Percentiles rank a stretch among this genome's conserved stretches.
Conservation (phyloP, 164 flowering plant species). For the Berberis vulgaris region DNA sequence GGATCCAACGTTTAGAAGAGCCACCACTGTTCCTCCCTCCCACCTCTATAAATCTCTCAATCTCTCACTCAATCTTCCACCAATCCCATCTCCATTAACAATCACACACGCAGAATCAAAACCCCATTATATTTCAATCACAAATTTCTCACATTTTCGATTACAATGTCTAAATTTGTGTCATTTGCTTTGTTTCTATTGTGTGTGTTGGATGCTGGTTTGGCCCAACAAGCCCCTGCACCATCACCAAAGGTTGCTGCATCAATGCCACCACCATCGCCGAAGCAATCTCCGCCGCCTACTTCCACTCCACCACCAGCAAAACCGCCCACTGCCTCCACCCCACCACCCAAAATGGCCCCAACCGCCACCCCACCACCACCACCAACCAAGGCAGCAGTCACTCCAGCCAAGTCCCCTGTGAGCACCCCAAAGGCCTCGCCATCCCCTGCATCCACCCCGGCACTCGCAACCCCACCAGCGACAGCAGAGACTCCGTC, state of each 20-base stretch:
- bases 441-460: not conserved
- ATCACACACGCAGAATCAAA: no score
- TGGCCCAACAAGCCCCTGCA: not conserved
- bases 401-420: not conserved
- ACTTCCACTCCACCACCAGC: not conserved
- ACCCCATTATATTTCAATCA: no score
- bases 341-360: not conserved
- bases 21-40: no score
- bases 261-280: not conserved
- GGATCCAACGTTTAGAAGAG: no score
- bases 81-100: no score
- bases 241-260: not conserved
- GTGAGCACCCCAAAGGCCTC: not conserved
- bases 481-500: not conserved
- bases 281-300: not conserved
- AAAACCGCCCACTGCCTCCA: not conserved
- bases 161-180: no score
- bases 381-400: not conserved
- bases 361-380: not conserved
- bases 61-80: no score
- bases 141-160: no score
- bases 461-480: not conserved
- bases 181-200: no score
- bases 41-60: no score
- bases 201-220: not conserved